Evolutionary conservation across 2,329 filamentous ascomycete species (phyloP).

Genomic region (Cordyceps farinosa): DNA sequence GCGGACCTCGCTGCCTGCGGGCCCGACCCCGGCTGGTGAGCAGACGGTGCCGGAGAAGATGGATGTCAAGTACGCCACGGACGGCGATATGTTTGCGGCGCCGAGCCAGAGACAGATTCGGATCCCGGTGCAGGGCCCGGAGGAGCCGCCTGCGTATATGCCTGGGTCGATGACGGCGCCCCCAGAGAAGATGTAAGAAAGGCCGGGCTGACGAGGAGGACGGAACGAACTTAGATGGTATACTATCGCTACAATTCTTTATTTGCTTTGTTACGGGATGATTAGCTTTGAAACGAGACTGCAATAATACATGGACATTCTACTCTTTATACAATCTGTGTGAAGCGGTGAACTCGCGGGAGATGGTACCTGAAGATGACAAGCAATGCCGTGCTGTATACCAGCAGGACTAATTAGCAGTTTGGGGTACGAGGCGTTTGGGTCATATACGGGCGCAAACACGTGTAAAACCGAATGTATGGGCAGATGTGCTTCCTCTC

Average conservation of each 20-base stretch:
- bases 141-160: slow-evolving; percentile 8
- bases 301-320: background rate
- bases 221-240: background rate
- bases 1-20: background rate
- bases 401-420: no score
- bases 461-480: no score
- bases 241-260: background rate
- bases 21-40: background rate
- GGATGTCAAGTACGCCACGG: background rate
- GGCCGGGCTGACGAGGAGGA: background rate
- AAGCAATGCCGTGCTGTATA: no score
- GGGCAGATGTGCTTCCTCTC: no score
- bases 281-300: background rate
- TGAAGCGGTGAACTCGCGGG: no score
- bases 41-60: background rate
- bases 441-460: no score
- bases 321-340: background rate
- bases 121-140: slow-evolving; percentile 4
- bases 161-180: background rate
- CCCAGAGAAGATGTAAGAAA: slow-evolving; percentile 2
- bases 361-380: no score
- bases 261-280: background rate
- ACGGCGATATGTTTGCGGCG: background rate
- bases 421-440: no score
- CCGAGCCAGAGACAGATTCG: background rate